Percentiles rank a stretch among this genome's conserved stretches.
Evolutionary conservation across 2,329 filamentous ascomycete species (phyloP).

Genomic region (Trichophyton verrucosum): DNA sequence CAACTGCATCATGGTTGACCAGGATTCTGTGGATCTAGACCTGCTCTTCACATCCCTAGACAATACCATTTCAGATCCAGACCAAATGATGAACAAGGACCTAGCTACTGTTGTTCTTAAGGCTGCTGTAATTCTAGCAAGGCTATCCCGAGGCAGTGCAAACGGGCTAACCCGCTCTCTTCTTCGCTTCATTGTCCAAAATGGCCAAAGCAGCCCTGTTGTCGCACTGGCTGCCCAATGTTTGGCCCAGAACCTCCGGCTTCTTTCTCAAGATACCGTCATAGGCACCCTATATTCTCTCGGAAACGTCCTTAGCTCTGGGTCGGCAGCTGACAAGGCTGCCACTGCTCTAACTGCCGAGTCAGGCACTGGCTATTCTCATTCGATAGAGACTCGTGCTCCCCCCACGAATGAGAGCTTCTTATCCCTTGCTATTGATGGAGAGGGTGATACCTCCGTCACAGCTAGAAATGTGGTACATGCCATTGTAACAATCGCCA

Average conservation of each 20-base stretch:
- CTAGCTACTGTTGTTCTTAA: slow-evolving; percentile 69
- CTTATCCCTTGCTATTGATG: slow-evolving; percentile 59
- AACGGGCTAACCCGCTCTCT: slow-evolving; percentile 65
- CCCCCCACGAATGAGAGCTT: slow-evolving; percentile 26
- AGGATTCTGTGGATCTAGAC: slow-evolving; percentile 68
- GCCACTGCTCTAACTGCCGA: slow-evolving; percentile 14
- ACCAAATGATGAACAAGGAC: slow-evolving; percentile 68
- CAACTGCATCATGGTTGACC: slow-evolving; percentile 71
- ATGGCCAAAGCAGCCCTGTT: slow-evolving; percentile 54
- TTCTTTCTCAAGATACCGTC: slow-evolving; percentile 79
- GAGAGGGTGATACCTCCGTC: slow-evolving; percentile 64
- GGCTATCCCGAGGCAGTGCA: slow-evolving; percentile 58
- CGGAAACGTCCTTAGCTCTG: slow-evolving; percentile 84
- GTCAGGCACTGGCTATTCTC: slow-evolving; percentile 33
- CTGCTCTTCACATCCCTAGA: slow-evolving; percentile 75
- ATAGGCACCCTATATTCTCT: slow-evolving; percentile 93
- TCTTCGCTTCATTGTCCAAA: slow-evolving; percentile 78
- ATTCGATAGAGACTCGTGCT: slow-evolving; percentile 34
- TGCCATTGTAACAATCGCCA: slow-evolving; percentile 82
- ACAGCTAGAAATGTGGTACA: slow-evolving; percentile 86
- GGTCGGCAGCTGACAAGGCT: slow-evolving; percentile 40
- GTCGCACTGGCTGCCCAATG: slow-evolving; percentile 71
- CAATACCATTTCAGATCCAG: slow-evolving; percentile 61
- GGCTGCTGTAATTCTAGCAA: slow-evolving; percentile 69
- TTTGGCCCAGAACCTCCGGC: slow-evolving; percentile 65